Evolutionary conservation across 176 grass and related monocot genomes (phyloP), one percentile per base, ranked within the genome.

Genomic region (Secale cereale): DNA sequence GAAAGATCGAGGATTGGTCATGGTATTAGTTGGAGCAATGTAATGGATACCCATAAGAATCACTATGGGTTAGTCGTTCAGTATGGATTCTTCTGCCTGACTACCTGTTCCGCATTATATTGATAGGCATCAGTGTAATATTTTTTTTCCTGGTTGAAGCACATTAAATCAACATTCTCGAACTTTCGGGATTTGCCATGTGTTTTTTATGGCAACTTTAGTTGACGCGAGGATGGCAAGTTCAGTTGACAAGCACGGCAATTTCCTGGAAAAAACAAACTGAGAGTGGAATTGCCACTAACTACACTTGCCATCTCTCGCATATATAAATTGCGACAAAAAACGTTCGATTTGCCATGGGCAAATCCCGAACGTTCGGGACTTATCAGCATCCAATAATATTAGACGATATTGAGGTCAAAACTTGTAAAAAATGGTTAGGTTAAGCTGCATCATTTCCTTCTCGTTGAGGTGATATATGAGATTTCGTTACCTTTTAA

Each of bases 1-100:
- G 65, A 62, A 6, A 40, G 59, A 22, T 62, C 48, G 23, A 79
- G 8, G 11, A 62, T 83, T 84, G 68, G 30, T 67, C 69, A 25
- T 76, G 28, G 37, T 63, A 30, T 80, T 70, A 45, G n/a, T 85
- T 52, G 30, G 32, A 77, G 37, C 76, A 84, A 64, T 68, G 69
- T 29, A 19, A 60, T 57, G 64, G 52, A 3, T 8, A 23, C 26
- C 72, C 72, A n/a, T 25, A 39, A 39, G 8, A 41, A 78, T 78
- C 15, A 45, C 14, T 59, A 40, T 40, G 41, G 52, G 64, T 33
- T 8, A 23, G 1, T 65, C 46, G 54, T 81, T 19, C 20, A 4
- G 40, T 75, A 26, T 65, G 37, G 5, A 85, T 56, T 66, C 28
- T 77, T 50, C 59, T 31, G 19, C 39, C 36, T 65, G 40, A 4